Conservation (phyloP, 2,329 filamentous ascomycete genomes). For the Epichloe typhina region DNA sequence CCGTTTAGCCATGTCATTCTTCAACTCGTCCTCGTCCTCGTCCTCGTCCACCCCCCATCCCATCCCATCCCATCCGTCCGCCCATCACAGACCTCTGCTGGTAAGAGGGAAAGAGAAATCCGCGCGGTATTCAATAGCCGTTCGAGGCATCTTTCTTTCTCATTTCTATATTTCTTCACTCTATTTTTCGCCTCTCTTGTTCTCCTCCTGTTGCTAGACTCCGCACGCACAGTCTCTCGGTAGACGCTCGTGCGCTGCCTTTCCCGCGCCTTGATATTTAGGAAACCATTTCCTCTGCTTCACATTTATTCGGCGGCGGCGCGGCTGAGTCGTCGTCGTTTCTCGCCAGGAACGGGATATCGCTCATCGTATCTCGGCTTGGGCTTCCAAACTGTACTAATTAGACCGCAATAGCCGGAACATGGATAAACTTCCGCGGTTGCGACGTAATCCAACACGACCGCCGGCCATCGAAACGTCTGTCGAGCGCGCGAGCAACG, state of each 20-base stretch:
- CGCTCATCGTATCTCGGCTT: too few species aligned
- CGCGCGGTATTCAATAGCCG: background rate
- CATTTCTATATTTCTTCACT: background rate
- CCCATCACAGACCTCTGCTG: slow-evolving; percentile 3
- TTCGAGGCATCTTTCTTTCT: background rate
- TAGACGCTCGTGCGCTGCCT: too few species aligned
- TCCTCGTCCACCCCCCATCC: background rate
- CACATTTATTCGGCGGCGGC: too few species aligned
- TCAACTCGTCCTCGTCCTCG: too few species aligned
- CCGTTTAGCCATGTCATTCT: background rate
- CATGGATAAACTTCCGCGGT: slow-evolving; percentile 30
- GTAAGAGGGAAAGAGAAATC: background rate
- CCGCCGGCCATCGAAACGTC: slow-evolving; percentile 29
- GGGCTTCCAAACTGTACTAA: background rate
- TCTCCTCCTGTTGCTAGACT: background rate
- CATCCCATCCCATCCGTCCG: background rate
- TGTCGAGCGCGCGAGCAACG: slow-evolving; percentile 20
- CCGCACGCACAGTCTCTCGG: background rate
- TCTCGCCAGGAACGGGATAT: too few species aligned
- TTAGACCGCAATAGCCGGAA: background rate
- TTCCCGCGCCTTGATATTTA: too few species aligned
- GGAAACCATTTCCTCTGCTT: too few species aligned
- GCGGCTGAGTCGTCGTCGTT: too few species aligned
- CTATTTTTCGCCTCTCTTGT: background rate
- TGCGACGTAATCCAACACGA: slow-evolving; percentile 29